Percentiles rank a stretch among this genome's conserved stretches.
Evolutionary conservation across 345 rosid genomes (phyloP).

Genomic region (Gossypioides kirkii): DNA sequence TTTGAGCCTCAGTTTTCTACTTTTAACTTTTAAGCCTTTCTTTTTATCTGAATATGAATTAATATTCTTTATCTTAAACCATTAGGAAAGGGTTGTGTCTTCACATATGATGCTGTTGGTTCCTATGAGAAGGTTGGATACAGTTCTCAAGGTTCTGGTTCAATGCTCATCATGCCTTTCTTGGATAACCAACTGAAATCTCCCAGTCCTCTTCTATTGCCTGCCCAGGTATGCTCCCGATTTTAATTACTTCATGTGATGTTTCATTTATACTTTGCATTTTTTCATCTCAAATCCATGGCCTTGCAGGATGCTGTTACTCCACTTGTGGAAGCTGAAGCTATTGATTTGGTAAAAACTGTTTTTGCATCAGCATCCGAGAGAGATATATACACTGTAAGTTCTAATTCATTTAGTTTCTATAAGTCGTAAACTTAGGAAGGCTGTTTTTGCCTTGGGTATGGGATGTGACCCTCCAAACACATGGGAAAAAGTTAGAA

Average conservation of each 20-base stretch:
- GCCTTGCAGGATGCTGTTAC: constrained; percentile 79
- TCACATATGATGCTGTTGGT: constrained; percentile 96
- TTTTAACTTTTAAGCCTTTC: background rate
- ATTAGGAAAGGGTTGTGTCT: constrained; percentile 91
- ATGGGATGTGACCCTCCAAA: background rate
- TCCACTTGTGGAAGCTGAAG: constrained; percentile 85
- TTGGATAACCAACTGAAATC: constrained; percentile 95
- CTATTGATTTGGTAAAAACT: constrained; percentile 26
- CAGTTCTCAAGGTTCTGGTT: constrained; percentile 93
- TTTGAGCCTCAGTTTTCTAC: background rate
- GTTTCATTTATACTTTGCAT: constrained; percentile 2
- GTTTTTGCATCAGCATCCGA: constrained; percentile 93
- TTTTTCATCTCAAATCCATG: constrained; percentile 1
- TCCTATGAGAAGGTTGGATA: constrained; percentile 97
- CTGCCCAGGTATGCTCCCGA: constrained; percentile 48
- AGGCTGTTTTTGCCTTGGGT: background rate
- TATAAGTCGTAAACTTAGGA: background rate
- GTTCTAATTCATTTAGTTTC: constrained; percentile 20
- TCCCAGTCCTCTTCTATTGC: constrained; percentile 93
- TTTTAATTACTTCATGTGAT: constrained; percentile 2
- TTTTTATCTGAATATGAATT: background rate
- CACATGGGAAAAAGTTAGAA: background rate
- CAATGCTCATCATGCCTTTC: constrained; percentile 88
- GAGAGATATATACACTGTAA: constrained; percentile 94
- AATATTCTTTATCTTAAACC: constrained; percentile 1